Evolutionary conservation across 192 early-diverging fungal genomes (phyloP).

Genomic region (Ambispora gerdemannii): DNA sequence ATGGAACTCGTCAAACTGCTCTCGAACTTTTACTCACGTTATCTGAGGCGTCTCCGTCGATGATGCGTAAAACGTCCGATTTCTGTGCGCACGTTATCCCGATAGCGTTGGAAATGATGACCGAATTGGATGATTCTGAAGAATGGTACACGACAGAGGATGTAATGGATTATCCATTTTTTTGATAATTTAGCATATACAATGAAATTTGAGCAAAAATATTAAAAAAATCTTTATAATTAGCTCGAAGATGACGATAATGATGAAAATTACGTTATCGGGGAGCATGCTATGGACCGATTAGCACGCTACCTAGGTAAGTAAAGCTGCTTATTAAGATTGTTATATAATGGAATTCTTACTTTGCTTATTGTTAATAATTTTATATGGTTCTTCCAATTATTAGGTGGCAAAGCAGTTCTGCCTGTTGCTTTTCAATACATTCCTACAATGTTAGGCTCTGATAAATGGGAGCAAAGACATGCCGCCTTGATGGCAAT

Average conservation of each 20-base stretch:
- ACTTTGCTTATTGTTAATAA: neutral
- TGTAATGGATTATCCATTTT: constrained; percentile 33
- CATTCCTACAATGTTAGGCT: constrained; percentile 86
- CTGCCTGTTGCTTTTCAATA: constrained; percentile 82
- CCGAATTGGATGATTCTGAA: constrained; percentile 82
- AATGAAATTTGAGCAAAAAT: neutral
- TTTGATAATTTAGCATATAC: neutral
- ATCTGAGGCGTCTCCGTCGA: constrained; percentile 80
- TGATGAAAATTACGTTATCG: constrained; percentile 85
- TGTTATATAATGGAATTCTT: neutral
- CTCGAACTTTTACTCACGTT: constrained; percentile 91
- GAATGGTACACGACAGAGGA: constrained; percentile 88
- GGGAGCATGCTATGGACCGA: constrained; percentile 95
- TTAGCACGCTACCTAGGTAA: constrained; percentile 70
- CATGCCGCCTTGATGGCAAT: constrained; percentile 94
- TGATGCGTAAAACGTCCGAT: constrained; percentile 86
- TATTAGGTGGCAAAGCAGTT: constrained; percentile 77
- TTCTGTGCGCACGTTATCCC: constrained; percentile 82
- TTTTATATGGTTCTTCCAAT: neutral
- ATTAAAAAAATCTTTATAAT: constrained; percentile 15
- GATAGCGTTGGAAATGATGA: constrained; percentile 92
- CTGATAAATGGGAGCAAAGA: constrained; percentile 82
- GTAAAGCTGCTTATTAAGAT: neutral
- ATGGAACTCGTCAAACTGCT: constrained; percentile 82
- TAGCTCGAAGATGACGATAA: constrained; percentile 86